A percentile compares a stretch with the other conserved stretches of the same genome.
These are phyloP conservation scores for Pistacia atlantica DNA, from an alignment of 345 rosid genomes.

Conservation along the genomic window DNA sequence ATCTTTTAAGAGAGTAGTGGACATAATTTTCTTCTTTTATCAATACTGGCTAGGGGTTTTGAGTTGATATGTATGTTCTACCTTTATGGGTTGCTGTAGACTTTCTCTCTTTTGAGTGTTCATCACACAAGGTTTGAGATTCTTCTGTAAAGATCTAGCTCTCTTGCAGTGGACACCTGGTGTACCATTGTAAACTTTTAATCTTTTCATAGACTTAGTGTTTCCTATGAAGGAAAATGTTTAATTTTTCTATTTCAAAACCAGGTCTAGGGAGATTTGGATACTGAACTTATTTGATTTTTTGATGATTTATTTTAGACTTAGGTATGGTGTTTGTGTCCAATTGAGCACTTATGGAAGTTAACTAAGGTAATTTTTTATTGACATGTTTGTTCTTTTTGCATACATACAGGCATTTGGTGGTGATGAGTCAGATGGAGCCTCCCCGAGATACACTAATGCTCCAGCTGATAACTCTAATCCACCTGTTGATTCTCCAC, in stretches of 20 bases:
- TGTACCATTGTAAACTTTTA: no score
- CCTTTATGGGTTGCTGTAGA: no score
- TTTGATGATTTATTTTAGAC: neutral
- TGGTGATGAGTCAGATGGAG: slow-evolving; percentile 81
- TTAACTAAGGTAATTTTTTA: slow-evolving; percentile 14
- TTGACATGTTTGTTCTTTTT: slow-evolving; percentile 13
- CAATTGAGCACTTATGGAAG: neutral
- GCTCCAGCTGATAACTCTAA: slow-evolving; percentile 48
- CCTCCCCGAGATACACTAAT: slow-evolving; percentile 56
- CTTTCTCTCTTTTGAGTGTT: no score
- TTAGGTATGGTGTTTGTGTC: neutral
- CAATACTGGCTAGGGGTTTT: no score
- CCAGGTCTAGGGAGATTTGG: neutral
- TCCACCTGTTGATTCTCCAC: slow-evolving; percentile 39
- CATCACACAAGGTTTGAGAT: no score
- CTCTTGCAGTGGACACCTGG: no score
- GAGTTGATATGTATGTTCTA: no score
- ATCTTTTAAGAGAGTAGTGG: no score
- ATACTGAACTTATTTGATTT: neutral
- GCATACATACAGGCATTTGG: slow-evolving; percentile 69
- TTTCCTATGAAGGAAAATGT: no score
- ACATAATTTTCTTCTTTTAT: no score
- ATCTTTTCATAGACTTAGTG: no score
- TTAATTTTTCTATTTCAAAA: neutral
- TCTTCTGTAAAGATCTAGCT: no score